These are phyloP conservation scores for Cylindrodendrum hubeiense DNA, from an alignment of 2,329 filamentous ascomycete genomes.

Conservation along the genomic window DNA sequence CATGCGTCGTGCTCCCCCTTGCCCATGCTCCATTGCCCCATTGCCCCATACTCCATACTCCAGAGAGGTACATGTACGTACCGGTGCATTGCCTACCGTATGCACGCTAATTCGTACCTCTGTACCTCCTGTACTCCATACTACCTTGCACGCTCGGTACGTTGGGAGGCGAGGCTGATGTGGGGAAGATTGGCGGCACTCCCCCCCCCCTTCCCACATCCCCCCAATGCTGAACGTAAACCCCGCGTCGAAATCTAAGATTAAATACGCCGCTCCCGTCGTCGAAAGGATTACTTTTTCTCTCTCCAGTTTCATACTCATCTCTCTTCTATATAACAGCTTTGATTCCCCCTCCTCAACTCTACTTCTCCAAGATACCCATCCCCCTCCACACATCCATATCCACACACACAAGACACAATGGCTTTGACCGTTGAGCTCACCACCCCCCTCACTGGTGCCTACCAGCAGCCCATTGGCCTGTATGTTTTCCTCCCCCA, in stretches of 20 bases:
- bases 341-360: constrained; percentile 28
- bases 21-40: constrained; percentile 9
- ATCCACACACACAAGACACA: constrained; percentile 32
- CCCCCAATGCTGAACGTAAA: constrained; percentile 21
- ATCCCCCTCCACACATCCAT: constrained; percentile 28
- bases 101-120: background rate
- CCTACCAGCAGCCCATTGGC: constrained; percentile 70
- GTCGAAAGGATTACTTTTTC: constrained; percentile 22
- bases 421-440: constrained; percentile 67
- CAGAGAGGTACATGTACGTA: background rate
- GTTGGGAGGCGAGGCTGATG: constrained; percentile 42
- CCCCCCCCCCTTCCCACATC: constrained; percentile 24
- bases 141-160: constrained; percentile 19
- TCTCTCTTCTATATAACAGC: constrained; percentile 32
- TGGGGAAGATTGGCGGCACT: constrained; percentile 44
- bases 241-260: constrained; percentile 41
- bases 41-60: constrained; percentile 7
- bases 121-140: constrained; percentile 11
- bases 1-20: constrained; percentile 3
- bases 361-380: constrained; percentile 37
- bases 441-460: constrained; percentile 75
- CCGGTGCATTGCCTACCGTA: background rate
- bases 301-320: constrained; percentile 43
- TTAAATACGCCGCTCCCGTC: constrained; percentile 45
- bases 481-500: constrained; percentile 60